Base-by-base conservation (phyloP, 495 filamentous ascomycete species). In the Cairneyella variabilis region DNA sequence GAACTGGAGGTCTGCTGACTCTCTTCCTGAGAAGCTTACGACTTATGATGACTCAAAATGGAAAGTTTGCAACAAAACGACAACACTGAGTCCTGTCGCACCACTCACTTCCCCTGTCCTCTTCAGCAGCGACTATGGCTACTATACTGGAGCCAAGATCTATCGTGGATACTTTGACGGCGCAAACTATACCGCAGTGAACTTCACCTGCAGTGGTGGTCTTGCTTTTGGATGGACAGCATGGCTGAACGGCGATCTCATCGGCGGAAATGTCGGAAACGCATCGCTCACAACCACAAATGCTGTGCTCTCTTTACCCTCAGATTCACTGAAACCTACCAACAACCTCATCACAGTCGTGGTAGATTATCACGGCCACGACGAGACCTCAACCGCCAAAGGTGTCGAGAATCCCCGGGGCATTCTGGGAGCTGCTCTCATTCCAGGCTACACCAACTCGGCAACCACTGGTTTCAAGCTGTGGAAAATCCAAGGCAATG, bases 401-500 rank as follows among this genome's bases (percentile, higher is more conserved):
- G 60, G 57, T 18, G 54, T 63, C 4, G 54, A 54, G 21, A 76
- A 77, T 30, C 83, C 85, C 1, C 82, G 86, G 48, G 86, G 86
- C 9, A 82, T 90, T 25, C 66, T 88, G 7, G 67, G 74, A 57
- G 87, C 83, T 60, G 50, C 59, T 0, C 75, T 89, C 30, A 14
- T 48, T 20, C 48, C 38, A 17, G 14, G n/a, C 16, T 20, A 34
- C 14, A 36, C 20, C 30, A 47, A 21, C 23, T 71, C 32, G 18
- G 39, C 34, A 9, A 76, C 76, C 23, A 76, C 70, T 14, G 62
- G 56, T 11, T 79, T 90, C 58, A 76, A 65, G 27, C 42, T 46
- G 25, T 89, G 86, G 86, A 88, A 85, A 57, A 68, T 90, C 11
- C 84, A 85, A 3, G 86, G 86, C 9, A 89, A 87, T 54, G 74